Evolutionary conservation across 1,284 basidiomycete species (phyloP), one percentile per base, ranked within the genome.

Genomic region (Trichosporon sp.): DNA sequence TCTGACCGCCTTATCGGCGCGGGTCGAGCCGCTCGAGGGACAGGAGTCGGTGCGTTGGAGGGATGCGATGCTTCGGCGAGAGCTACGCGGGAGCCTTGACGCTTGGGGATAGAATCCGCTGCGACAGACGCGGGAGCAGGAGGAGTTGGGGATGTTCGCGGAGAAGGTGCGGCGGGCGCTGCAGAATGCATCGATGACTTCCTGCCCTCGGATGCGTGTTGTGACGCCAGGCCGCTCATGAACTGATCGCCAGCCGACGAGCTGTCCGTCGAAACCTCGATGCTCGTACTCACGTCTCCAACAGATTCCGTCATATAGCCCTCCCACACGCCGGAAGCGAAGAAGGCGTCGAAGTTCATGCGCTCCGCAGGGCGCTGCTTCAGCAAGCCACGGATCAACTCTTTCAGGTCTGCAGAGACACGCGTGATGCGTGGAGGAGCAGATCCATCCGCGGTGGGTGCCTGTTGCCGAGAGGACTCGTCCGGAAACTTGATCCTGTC

Each of bases 341-440:
- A 99, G 84, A 98, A 98, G 65, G 95, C 92, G 11, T 96, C 93
- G 78, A 96, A 99, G 73, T 88, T 90, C 68, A 94, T 91, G 2
- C 97, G 88, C 80, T 98, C 92, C 0, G 88, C 88, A 0, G 96
- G 94, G 56, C 91, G 89, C 43, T 93, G 90, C 82, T 92, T 95
- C 61, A 99, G 86, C 61, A 99, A 85, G 21, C 86, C 84, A 2
- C 94, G 89, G 59, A 99, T 94, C 66, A 99, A 89, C 38, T 88
- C 87, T 85, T 99, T 98, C 82, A 99, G 88, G 78, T 98, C 96
- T 1, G 84, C 80, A 0, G 94, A 89, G 10, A 98, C 93, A 0
- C 88, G 86, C 11, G 75, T 71, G 11, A 77, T 71, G 0, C 77
- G 73, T 0, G 73, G 72, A 10, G 65, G 70, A 38, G 14, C 64